Evolutionary conservation across 768 basidiomycete genomes (phyloP).

Genomic region (Boletus rex-veris): DNA sequence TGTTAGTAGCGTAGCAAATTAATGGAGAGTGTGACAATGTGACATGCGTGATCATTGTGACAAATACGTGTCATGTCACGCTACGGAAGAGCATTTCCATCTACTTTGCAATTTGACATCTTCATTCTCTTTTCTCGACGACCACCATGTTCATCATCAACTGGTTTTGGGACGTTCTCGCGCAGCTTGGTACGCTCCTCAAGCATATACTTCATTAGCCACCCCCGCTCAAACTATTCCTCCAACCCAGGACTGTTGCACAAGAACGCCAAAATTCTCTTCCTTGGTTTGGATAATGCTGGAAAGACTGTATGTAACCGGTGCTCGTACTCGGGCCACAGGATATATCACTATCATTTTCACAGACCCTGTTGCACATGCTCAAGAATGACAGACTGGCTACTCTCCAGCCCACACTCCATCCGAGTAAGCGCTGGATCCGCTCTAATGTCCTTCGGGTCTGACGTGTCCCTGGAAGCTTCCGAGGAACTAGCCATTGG

Average conservation of each 20-base stretch:
- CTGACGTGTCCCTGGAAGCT: constrained; percentile 46
- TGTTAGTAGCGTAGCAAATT: neutral
- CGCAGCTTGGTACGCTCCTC: constrained; percentile 73
- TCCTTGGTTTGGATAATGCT: constrained; percentile 98
- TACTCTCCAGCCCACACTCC: constrained; percentile 95
- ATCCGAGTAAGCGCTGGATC: constrained; percentile 73
- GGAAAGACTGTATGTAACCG: constrained; percentile 83
- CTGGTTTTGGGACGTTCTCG: constrained; percentile 97
- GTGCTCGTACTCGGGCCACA: neutral
- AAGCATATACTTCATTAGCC: neutral
- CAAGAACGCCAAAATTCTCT: constrained; percentile 99
- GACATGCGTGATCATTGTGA: constrained; percentile 6
- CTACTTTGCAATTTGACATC: constrained; percentile 16
- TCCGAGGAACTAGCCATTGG: constrained; percentile 99
- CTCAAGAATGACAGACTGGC: constrained; percentile 98
- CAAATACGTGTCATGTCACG: constrained; percentile 20
- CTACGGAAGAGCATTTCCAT: neutral
- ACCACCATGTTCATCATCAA: constrained; percentile 76
- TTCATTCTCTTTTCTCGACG: constrained; percentile 19
- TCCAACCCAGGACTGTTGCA: constrained; percentile 67
- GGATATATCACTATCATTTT: constrained; percentile 3
- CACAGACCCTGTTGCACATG: constrained; percentile 94
- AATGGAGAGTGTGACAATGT: neutral
- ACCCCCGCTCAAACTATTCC: neutral
- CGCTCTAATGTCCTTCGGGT: neutral